These are phyloP conservation scores for Plasmopara muralis DNA, from an alignment of 352 stramenopile species.

Conservation along the genomic window DNA sequence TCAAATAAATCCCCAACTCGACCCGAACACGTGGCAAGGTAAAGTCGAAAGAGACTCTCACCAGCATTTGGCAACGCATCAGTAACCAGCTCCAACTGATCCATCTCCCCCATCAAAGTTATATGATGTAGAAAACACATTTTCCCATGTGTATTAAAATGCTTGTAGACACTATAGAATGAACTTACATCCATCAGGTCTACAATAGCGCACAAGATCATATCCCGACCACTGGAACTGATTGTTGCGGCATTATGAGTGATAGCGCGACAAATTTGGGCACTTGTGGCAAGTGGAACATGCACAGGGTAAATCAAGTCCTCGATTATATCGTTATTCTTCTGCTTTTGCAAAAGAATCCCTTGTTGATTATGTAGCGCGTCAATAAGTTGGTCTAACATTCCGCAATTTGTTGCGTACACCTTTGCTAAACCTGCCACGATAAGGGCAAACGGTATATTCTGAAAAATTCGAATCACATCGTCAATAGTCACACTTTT, in stretches of 20 bases:
- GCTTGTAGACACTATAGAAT: conserved; percentile 60
- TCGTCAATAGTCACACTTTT: conserved; percentile 36
- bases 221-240: conserved; percentile 65
- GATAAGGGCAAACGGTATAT: conserved; percentile 36
- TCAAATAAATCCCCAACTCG: conserved; percentile 15
- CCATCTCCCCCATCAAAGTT: conserved; percentile 41
- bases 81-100: conserved; percentile 49
- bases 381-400: conserved; percentile 22
- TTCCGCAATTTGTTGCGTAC: conserved; percentile 10
- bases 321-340: conserved; percentile 4
- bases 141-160: conserved; percentile 52
- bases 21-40: conserved; percentile 37
- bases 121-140: conserved; percentile 57
- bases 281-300: conserved; percentile 49
- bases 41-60: conserved; percentile 59
- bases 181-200: conserved; percentile 57
- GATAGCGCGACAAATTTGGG: conserved; percentile 70
- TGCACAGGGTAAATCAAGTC: conserved; percentile 47
- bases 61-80: conserved; percentile 46
- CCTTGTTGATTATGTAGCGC: conserved; percentile 22
- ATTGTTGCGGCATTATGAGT: conserved; percentile 40
- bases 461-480: conserved; percentile 34
- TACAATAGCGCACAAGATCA: conserved; percentile 64
- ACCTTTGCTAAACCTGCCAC: conserved; percentile 21
- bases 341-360: conserved; percentile 5